A percentile compares a stretch with the other conserved stretches of the same genome.
Evolutionary conservation across 139 green algal species (phyloP).

Genomic region (Axilococcus clingmanii): DNA sequence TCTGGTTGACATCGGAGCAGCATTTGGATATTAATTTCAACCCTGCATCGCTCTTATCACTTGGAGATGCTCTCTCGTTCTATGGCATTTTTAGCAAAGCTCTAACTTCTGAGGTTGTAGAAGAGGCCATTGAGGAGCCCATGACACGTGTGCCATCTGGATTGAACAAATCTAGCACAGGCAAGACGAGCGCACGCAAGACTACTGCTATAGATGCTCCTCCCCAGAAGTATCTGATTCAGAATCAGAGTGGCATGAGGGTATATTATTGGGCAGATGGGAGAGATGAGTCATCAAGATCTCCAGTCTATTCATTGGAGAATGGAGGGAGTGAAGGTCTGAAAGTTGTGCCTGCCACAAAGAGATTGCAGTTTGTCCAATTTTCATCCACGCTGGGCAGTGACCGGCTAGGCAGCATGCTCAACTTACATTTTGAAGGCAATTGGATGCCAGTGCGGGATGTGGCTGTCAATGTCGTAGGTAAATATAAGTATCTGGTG

Average conservation of each 20-base stretch:
- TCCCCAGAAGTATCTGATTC: slow-evolving; percentile 74
- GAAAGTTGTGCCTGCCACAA: slow-evolving; percentile 26
- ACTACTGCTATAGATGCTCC: too few species aligned
- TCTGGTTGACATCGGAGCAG: slow-evolving; percentile 47
- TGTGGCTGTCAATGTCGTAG: slow-evolving; percentile 67
- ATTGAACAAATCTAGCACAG: neutral
- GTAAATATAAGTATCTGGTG: slow-evolving; percentile 81
- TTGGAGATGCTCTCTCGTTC: slow-evolving; percentile 57
- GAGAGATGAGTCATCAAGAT: neutral
- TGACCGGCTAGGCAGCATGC: slow-evolving; percentile 41
- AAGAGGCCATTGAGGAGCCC: neutral
- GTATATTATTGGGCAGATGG: slow-evolving; percentile 65
- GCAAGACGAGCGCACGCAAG: slow-evolving; percentile 14
- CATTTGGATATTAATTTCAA: slow-evolving; percentile 65
- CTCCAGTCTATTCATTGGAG: slow-evolving; percentile 22
- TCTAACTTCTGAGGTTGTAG: neutral
- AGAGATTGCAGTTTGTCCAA: slow-evolving; percentile 24
- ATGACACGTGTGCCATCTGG: slow-evolving; percentile 4
- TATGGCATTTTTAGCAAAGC: slow-evolving; percentile 43
- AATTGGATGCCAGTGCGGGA: slow-evolving; percentile 71
- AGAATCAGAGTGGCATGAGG: slow-evolving; percentile 63
- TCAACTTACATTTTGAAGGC: slow-evolving; percentile 75
- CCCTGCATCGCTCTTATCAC: slow-evolving; percentile 56
- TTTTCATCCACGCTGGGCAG: slow-evolving; percentile 19
- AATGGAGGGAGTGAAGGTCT: slow-evolving; percentile 41